Percentiles rank a stretch among this genome's conserved stretches.
phyloP scores from a whole-genome alignment of 1,139 yeast species.

The Yamadazyma diospyri region DNA sequence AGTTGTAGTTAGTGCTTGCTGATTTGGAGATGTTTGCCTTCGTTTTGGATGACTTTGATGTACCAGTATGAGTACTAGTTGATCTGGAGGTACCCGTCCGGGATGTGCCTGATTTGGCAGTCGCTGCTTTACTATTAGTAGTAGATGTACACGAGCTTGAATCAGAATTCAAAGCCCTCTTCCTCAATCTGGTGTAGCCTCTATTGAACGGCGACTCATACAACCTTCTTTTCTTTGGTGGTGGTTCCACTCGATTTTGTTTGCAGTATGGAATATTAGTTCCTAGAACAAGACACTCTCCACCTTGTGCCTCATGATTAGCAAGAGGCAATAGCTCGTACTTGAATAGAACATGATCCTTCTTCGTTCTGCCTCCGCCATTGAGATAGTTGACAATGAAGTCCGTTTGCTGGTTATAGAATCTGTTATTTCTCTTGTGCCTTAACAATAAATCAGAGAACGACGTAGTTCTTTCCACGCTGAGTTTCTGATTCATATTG shows the following conservation, averaged over 20 bases:
- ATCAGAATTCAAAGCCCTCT: too few relatives aligned
- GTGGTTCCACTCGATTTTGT: not conserved
- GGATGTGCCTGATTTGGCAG: too few relatives aligned
- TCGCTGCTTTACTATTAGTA: too few relatives aligned
- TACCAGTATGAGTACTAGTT: too few relatives aligned
- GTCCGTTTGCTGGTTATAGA: conserved; percentile 1
- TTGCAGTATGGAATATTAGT: conserved; percentile 5
- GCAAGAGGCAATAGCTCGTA: conserved; percentile 1
- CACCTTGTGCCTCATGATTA: not conserved
- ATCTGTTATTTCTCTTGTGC: not conserved
- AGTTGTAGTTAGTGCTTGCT: too few relatives aligned
- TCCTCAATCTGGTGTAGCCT: not conserved
- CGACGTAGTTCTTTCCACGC: not conserved
- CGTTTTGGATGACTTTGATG: too few relatives aligned
- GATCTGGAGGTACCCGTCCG: not conserved
- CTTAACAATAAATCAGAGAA: conserved; percentile 1
- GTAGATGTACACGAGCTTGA: too few relatives aligned
- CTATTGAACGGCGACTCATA: not conserved
- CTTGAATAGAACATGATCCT: conserved; percentile 1
- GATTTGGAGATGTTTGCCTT: too few relatives aligned
- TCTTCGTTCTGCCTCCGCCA: not conserved
- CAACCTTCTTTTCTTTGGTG: conserved; percentile 1
- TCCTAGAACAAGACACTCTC: conserved; percentile 8
- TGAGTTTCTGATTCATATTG: conserved; percentile 2
- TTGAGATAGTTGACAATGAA: not conserved